These are phyloP conservation scores for Abortiporus biennis DNA, from an alignment of 1,284 basidiomycete genomes.

Conservation along the genomic window DNA sequence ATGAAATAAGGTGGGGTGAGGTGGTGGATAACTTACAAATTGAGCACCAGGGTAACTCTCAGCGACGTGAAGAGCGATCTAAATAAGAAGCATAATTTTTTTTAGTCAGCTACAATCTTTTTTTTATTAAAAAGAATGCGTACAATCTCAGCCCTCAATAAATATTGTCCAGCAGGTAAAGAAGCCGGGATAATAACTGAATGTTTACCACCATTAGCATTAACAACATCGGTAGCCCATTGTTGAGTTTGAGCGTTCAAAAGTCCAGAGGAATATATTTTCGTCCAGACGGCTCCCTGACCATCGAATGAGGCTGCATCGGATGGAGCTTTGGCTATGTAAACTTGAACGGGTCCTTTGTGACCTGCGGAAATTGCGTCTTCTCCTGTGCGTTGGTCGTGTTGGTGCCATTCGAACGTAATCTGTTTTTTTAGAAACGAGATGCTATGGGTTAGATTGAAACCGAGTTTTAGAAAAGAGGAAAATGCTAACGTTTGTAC, in stretches of 20 bases:
- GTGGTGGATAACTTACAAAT: slow-evolving; percentile 22
- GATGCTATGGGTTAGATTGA: not conserved
- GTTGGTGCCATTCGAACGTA: slow-evolving; percentile 41
- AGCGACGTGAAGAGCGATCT: slow-evolving; percentile 43
- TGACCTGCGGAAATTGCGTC: slow-evolving; percentile 46
- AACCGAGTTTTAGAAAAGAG: not conserved
- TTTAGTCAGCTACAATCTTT: not conserved
- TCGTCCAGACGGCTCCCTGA: slow-evolving; percentile 46
- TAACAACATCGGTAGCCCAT: slow-evolving; percentile 46
- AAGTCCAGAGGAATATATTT: slow-evolving; percentile 45
- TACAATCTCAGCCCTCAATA: slow-evolving; percentile 43
- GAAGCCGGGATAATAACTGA: slow-evolving; percentile 37
- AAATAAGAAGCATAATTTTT: not conserved
- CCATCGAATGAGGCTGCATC: slow-evolving; percentile 38
- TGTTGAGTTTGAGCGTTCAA: slow-evolving; percentile 28
- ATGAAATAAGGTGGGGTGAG: not conserved
- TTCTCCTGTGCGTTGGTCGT: slow-evolving; percentile 45
- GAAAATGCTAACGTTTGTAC: slow-evolving; percentile 27
- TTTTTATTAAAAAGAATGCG: no score
- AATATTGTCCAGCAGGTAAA: slow-evolving; percentile 43
- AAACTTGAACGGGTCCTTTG: slow-evolving; percentile 45
- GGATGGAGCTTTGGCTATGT: slow-evolving; percentile 43
- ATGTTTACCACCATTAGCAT: slow-evolving; percentile 39
- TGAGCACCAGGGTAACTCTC: slow-evolving; percentile 37
- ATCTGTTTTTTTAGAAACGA: slow-evolving; percentile 12